Evolutionary conservation across 208 protist species (phyloP).

Genomic region (Trypanosoma cruzi): DNA sequence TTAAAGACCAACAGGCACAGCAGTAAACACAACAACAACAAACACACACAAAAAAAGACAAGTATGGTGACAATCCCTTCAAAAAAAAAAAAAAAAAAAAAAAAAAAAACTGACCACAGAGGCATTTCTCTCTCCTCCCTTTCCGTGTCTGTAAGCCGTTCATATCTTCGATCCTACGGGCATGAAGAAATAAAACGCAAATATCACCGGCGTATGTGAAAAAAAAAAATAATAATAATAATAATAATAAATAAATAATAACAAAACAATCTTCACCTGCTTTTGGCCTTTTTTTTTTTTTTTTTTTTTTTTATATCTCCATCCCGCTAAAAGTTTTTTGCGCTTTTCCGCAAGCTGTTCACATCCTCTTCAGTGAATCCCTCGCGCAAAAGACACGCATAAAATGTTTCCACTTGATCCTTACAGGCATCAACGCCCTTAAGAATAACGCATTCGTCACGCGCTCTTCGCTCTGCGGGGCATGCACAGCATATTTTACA

Average conservation of each 20-base stretch:
- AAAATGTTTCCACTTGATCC: slow-evolving; percentile 64
- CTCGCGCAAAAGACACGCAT: slow-evolving; percentile 72
- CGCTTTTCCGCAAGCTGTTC: slow-evolving; percentile 43
- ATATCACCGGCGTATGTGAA: neutral
- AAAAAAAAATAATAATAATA: no score
- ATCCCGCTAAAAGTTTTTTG: slow-evolving; percentile 47
- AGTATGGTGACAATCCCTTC: no score
- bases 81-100: neutral
- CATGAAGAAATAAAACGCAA: no score
- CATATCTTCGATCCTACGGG: no score
- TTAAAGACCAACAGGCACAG: no score
- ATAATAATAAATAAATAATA: neutral
- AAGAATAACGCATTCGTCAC: slow-evolving; percentile 82
- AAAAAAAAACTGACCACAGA: no score
- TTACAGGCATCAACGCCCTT: slow-evolving; percentile 69
- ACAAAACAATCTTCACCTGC: no score
- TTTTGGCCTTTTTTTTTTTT: neutral
- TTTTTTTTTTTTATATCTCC: no score
- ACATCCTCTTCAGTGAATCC: slow-evolving; percentile 75
- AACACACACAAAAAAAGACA: no score
- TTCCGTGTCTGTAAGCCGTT: no score
- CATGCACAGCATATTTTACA: slow-evolving; percentile 92
- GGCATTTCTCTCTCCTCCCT: neutral
- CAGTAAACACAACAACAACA: neutral
- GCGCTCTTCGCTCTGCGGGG: slow-evolving; percentile 57